Percentiles rank a stretch among this genome's conserved stretches.
Evolutionary conservation across 1,284 basidiomycete species (phyloP).

Genomic region (Marasmius sp.): DNA sequence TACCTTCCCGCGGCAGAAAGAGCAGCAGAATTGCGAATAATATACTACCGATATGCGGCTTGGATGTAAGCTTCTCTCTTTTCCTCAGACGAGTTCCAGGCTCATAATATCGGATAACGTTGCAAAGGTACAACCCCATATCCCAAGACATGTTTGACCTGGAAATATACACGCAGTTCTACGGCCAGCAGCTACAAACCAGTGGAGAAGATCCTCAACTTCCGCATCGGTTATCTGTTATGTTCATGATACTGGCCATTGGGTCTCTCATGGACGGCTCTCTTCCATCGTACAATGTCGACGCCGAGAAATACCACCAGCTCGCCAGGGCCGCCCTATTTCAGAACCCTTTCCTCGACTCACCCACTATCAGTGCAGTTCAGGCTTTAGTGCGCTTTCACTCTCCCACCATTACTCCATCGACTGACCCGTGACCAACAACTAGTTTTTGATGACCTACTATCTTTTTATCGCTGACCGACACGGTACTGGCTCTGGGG

Average conservation of each 20-base stretch:
- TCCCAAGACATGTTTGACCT: slow-evolving; percentile 63
- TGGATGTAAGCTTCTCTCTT: slow-evolving; percentile 62
- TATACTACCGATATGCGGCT: slow-evolving; percentile 69
- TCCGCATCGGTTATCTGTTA: slow-evolving; percentile 65
- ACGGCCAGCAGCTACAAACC: slow-evolving; percentile 45
- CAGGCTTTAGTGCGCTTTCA: slow-evolving; percentile 59
- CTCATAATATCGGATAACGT: slow-evolving; percentile 4
- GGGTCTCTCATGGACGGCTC: slow-evolving; percentile 69
- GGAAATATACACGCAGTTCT: slow-evolving; percentile 64
- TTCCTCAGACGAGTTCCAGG: slow-evolving; percentile 7
- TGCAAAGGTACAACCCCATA: slow-evolving; percentile 70
- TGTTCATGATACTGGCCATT: slow-evolving; percentile 77
- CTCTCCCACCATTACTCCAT: slow-evolving; percentile 11
- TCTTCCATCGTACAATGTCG: slow-evolving; percentile 65
- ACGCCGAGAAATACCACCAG: slow-evolving; percentile 79
- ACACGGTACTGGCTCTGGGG: slow-evolving; percentile 68
- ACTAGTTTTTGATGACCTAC: slow-evolving; percentile 73
- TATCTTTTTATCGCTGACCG: slow-evolving; percentile 75
- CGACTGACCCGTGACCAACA: slow-evolving; percentile 14
- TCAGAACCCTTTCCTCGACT: slow-evolving; percentile 69
- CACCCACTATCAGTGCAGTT: slow-evolving; percentile 70
- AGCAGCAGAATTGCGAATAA: slow-evolving; percentile 58
- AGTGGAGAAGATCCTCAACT: slow-evolving; percentile 56
- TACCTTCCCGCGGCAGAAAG: slow-evolving; percentile 63
- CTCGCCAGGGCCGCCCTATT: slow-evolving; percentile 72